phyloP scores from a whole-genome alignment of 805 yeast genomes.

The Barnettozyma botsteinii region DNA sequence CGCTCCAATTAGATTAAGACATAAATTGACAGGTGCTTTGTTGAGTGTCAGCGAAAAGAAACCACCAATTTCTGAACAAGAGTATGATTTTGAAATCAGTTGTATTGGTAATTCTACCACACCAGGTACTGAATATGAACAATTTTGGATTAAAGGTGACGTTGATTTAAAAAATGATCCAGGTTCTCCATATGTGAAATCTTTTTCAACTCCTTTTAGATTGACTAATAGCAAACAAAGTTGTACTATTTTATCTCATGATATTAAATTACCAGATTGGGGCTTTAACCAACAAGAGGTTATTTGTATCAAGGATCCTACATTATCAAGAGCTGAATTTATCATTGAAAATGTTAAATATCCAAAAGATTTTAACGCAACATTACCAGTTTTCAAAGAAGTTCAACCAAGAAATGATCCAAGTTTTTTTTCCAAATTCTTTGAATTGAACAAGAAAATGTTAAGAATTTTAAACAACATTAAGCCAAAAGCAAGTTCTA shows the following conservation, averaged over 20 bases:
- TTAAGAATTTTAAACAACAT: conserved; percentile 14
- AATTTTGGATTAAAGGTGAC: conserved; percentile 56
- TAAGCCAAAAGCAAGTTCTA: conserved; percentile 2
- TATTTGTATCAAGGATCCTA: conserved; percentile 73
- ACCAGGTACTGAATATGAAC: conserved; percentile 62
- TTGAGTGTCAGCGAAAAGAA: conserved; percentile 62
- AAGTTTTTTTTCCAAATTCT: conserved; percentile 16
- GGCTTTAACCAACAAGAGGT: conserved; percentile 85
- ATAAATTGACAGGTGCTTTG: conserved; percentile 58
- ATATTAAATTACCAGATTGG: conserved; percentile 73
- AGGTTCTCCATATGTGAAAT: conserved; percentile 26
- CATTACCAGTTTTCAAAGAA: conserved; percentile 18
- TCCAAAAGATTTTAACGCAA: conserved; percentile 24
- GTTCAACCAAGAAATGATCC: conserved; percentile 20
- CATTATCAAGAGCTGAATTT: conserved; percentile 64
- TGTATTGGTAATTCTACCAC: conserved; percentile 60
- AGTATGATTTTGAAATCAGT: conserved; percentile 79
- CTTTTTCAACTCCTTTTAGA: conserved; percentile 62
- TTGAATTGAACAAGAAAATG: conserved; percentile 19
- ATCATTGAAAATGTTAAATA: conserved; percentile 55
- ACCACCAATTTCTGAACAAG: conserved; percentile 89
- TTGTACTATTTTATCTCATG: conserved; percentile 74
- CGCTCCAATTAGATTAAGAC: conserved; percentile 60
- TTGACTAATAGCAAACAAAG: conserved; percentile 59
- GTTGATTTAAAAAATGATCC: conserved; percentile 15